Conservation (phyloP, 208 protist genomes). For the Giardia muris region DNA sequence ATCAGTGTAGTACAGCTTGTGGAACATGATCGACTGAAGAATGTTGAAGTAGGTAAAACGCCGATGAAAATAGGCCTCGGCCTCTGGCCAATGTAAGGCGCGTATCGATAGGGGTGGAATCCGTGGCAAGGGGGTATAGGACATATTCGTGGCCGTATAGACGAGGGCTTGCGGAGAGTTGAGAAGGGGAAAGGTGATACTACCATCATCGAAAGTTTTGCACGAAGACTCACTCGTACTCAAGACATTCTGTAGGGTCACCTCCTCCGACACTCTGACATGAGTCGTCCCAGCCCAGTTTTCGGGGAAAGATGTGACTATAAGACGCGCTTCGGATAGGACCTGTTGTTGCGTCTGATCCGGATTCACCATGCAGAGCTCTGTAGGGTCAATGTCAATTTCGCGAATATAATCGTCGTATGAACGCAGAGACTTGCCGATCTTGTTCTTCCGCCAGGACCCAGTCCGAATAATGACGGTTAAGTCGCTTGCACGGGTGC, state of each 20-base stretch:
- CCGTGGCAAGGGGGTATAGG: slow-evolving; percentile 14
- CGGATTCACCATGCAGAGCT: neutral
- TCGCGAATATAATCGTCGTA: neutral
- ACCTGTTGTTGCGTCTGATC: neutral
- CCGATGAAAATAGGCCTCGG: slow-evolving; percentile 56
- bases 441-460: neutral
- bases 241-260: neutral
- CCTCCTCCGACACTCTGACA: neutral
- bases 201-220: neutral
- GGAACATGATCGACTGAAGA: slow-evolving; percentile 85
- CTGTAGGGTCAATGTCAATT: neutral
- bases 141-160: neutral
- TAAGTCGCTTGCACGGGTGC: slow-evolving; percentile 50
- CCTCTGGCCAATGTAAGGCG: slow-evolving; percentile 48
- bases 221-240: neutral
- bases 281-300: neutral
- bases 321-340: neutral
- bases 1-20: slow-evolving; percentile 86
- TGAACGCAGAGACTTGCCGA: neutral
- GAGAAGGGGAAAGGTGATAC: neutral
- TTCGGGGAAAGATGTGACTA: neutral
- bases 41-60: slow-evolving; percentile 89
- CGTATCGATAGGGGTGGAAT: slow-evolving; percentile 13
- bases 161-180: neutral
- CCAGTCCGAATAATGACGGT: neutral